Percentiles rank a stretch among this genome's conserved stretches.
These are phyloP conservation scores for Sphaceloma murrayae DNA, from an alignment of 2,329 filamentous ascomycete genomes.

Conservation along the genomic window DNA sequence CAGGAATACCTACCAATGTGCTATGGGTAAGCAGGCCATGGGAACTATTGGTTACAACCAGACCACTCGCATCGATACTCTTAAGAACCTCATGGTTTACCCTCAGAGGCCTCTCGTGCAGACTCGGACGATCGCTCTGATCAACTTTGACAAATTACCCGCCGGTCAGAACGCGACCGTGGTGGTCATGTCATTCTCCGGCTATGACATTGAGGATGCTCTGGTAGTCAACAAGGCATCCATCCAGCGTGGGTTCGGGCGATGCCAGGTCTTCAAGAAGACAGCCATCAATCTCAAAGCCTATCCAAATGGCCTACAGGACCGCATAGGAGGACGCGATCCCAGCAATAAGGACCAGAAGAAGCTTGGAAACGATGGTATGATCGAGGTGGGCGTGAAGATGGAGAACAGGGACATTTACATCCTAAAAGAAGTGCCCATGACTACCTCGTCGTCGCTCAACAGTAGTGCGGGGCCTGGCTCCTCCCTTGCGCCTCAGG, in stretches of 20 bases:
- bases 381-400: slow-evolving; percentile 76
- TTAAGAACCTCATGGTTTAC: slow-evolving; percentile 94
- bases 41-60: slow-evolving; percentile 97
- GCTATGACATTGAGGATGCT: slow-evolving; percentile 98
- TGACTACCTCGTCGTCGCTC: slow-evolving; percentile 62
- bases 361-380: slow-evolving; percentile 73
- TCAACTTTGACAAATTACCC: slow-evolving; percentile 94
- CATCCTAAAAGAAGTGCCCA: slow-evolving; percentile 78
- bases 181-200: slow-evolving; percentile 98
- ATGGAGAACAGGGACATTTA: slow-evolving; percentile 74
- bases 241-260: slow-evolving; percentile 85
- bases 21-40: slow-evolving; percentile 99
- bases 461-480: slow-evolving; percentile 56
- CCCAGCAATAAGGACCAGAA: slow-evolving; percentile 45
- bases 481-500: slow-evolving; percentile 41
- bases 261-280: slow-evolving; percentile 97
- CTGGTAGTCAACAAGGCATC: slow-evolving; percentile 94
- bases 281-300: slow-evolving; percentile 77
- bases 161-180: slow-evolving; percentile 96
- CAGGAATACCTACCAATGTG: slow-evolving; percentile 96
- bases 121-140: slow-evolving; percentile 89
- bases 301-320: slow-evolving; percentile 69
- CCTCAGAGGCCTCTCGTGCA: slow-evolving; percentile 97
- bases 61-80: slow-evolving; percentile 90
- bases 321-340: slow-evolving; percentile 52